Evolutionary conservation across 2,329 filamentous ascomycete species (phyloP), one percentile per base, ranked within the genome.

Genomic region (Colletotrichum tanaceti): DNA sequence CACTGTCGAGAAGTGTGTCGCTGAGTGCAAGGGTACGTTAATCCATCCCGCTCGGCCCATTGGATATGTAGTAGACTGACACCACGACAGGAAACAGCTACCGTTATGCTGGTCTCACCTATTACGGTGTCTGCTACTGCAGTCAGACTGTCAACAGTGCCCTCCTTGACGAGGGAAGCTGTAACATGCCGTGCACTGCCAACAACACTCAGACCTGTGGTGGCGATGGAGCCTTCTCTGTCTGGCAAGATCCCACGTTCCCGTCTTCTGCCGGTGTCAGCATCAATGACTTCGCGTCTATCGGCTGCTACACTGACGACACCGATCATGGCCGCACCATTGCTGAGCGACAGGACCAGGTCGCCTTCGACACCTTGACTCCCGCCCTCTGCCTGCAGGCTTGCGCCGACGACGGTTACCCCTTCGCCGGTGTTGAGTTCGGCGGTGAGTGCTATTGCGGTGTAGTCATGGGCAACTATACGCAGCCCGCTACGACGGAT

Each of bases 271-370:
- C 77, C 22, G 78, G 85, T 58, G 76, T 84, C 32, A 83, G 82
- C 28, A 79, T 85, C 52, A 80, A 81, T 61, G 81, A 83, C 53
- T 92, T 89, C 82, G 79, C 81, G 50, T 84, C 87, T 71, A 75
- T 85, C n/a, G 90, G 90, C 63, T 93, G 90, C 79, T 90, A 86
- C 73, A 81, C 79, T 35, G 85, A 87, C 70, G 73, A 79, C 63
- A 79, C 78, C 22, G 70, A 70, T 55, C 71, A 78, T 59, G 81
- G 83, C 47, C 81, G 81, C 57, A 81, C 85, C 32, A 78, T 87
- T 54, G 79, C 79, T 32, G 85, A 82, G 74, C 77, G 76, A 22
- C 78, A 82, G 74, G 73, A 80, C 50, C 72, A 77, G 47, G 68
- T 85, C 18, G 74, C 79, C 38, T 65, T 73, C 16, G 70, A 73